A percentile compares a stretch with the other conserved stretches of the same genome.
phyloP scores from a whole-genome alignment of 2,329 filamentous ascomycete species.

The Ophiostoma sp. region DNA sequence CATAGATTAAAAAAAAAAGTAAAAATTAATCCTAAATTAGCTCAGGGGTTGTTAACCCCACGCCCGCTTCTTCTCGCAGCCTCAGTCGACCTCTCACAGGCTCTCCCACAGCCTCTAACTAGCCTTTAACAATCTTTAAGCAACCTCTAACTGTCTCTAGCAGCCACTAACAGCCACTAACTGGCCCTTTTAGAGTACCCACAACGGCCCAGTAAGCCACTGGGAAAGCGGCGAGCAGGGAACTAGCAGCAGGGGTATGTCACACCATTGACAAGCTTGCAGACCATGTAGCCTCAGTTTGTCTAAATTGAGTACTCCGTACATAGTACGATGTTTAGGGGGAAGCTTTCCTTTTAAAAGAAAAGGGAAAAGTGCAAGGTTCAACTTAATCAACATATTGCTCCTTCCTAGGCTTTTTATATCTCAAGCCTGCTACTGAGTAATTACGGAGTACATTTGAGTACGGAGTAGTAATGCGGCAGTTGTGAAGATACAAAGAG shows the following conservation, averaged over 20 bases:
- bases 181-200: slow-evolving; percentile 9
- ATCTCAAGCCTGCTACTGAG: too few species aligned
- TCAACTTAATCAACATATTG: too few species aligned
- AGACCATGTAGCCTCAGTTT: not conserved
- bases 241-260: slow-evolving; percentile 2
- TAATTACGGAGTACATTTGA: too few species aligned
- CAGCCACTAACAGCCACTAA: not conserved
- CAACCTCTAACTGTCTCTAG: not conserved
- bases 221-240: not conserved
- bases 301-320: too few species aligned
- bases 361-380: too few species aligned
- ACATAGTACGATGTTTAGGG: too few species aligned
- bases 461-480: too few species aligned
- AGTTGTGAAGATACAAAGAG: not conserved
- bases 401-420: too few species aligned
- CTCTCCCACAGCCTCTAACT: not conserved
- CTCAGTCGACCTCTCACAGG: not conserved
- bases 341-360: too few species aligned
- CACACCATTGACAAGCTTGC: slow-evolving; percentile 14
- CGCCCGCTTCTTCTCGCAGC: slow-evolving; percentile 8
- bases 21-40: not conserved
- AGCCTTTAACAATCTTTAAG: not conserved
- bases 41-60: slow-evolving; percentile 10
- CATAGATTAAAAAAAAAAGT: too few species aligned
- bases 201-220: slow-evolving; percentile 10